Evolutionary conservation across 2,329 filamentous ascomycete genomes (phyloP), one percentile per base, ranked within the genome.

Genomic region (Fusarium verrucosum): DNA sequence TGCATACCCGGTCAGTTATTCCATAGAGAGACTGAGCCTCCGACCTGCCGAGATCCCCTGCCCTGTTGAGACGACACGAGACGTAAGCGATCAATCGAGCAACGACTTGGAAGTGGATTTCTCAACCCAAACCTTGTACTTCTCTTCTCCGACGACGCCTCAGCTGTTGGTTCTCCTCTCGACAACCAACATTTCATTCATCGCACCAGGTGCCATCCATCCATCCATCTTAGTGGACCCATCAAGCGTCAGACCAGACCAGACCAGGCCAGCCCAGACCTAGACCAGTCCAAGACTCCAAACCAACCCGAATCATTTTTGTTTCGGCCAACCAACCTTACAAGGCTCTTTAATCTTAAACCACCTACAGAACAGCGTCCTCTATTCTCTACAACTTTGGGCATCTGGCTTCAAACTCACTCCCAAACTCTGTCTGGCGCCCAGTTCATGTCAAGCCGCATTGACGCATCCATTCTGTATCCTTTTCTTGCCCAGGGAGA

Each of bases 261-360:
- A 41, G 22, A 49, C 23, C 47, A 50, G 38, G 28, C 42, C 28
- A 30, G 44, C 26, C 50, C n/a, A n/a, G n/a, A n/a, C n/a, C n/a
- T n/a, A n/a, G n/a, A n/a, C n/a, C n/a, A n/a, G n/a, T n/a, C n/a
- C n/a, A n/a, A n/a, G n/a, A n/a, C n/a, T n/a, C n/a, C n/a, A n/a
- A n/a, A n/a, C n/a, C 50, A 62, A 32, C 47, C 59, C 58, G 51
- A 62, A 52, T 63, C 61, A 62, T 57, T 64, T n/a, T 61, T 49
- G 44, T 50, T 43, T 58, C 36, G 35, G 41, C 59, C 61, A 66
- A 64, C 58, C 49, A 54, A 36, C 41, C 43, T 49, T 56, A n/a
- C n/a, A n/a, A n/a, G 62, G 49, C 42, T 58, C 51, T 57, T 50
- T 46, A 42, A 49, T 41, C 47, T 49, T 54, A 44, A 55, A 35